These are phyloP conservation scores for Radiomyces spectabilis DNA, from an alignment of 192 early-diverging fungal species.

Conservation along the genomic window DNA sequence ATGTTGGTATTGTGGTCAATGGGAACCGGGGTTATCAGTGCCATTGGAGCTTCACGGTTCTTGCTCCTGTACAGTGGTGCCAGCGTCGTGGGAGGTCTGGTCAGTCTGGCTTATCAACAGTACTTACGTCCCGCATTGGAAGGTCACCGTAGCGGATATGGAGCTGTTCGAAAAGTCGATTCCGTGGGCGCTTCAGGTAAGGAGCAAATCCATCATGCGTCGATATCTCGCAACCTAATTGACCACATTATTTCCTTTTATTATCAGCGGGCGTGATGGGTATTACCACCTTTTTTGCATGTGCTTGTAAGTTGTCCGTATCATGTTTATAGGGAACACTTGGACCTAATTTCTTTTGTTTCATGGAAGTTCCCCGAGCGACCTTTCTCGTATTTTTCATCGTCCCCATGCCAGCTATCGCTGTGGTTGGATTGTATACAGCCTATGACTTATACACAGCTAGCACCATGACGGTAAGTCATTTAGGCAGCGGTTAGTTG, in stretches of 20 bases:
- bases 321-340: not conserved
- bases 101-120: constrained; percentile 25
- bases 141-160: constrained; percentile 3
- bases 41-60: constrained; percentile 34
- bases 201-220: not conserved
- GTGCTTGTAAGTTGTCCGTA: constrained; percentile 24
- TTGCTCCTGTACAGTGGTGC: constrained; percentile 34
- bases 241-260: not conserved
- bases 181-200: constrained; percentile 44
- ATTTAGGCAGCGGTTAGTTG: not conserved
- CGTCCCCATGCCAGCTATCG: constrained; percentile 42
- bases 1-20: constrained; percentile 40
- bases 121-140: constrained; percentile 28
- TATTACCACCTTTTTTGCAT: constrained; percentile 40
- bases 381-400: constrained; percentile 42
- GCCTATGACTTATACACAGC: constrained; percentile 42
- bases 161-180: constrained; percentile 5
- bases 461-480: constrained; percentile 19
- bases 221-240: not conserved
- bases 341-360: not conserved
- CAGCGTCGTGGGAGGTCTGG: constrained; percentile 28
- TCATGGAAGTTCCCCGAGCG: constrained; percentile 26
- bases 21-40: constrained; percentile 32
- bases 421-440: constrained; percentile 36
- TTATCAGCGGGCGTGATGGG: constrained; percentile 32